Percentiles rank a stretch among this genome's conserved stretches.
Evolutionary conservation across 768 basidiomycete genomes (phyloP).

Genomic region (Tricholoma matsutake): DNA sequence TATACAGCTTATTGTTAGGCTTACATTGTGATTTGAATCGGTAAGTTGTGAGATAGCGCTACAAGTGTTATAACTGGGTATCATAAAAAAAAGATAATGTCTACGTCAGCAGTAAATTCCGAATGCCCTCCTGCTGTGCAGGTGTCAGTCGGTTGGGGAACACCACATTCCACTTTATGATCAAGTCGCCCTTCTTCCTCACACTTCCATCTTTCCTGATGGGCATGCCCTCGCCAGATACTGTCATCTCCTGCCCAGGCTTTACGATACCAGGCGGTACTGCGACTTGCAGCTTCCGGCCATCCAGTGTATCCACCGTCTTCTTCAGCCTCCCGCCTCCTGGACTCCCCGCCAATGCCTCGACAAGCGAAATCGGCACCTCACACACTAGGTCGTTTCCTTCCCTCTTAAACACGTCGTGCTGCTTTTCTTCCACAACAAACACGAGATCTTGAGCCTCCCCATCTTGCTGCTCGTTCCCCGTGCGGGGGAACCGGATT

Average conservation of each 20-base stretch:
- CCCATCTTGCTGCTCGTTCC: constrained; percentile 68
- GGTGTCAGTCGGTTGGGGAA: constrained; percentile 79
- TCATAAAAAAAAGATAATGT: neutral
- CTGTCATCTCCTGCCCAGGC: constrained; percentile 68
- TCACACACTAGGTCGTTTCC: constrained; percentile 74
- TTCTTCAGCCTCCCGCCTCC: constrained; percentile 36
- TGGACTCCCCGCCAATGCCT: constrained; percentile 66
- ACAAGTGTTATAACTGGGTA: neutral
- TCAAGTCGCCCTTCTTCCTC: constrained; percentile 78
- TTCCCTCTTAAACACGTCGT: constrained; percentile 69
- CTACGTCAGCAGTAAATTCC: constrained; percentile 42
- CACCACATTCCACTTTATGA: constrained; percentile 78
- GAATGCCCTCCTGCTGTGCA: constrained; percentile 76
- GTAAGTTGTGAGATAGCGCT: too few relatives aligned
- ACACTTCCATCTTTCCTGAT: constrained; percentile 73
- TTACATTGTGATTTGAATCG: neutral
- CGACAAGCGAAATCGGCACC: constrained; percentile 70
- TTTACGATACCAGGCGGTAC: constrained; percentile 69
- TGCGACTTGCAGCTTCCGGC: constrained; percentile 66
- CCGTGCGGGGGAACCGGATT: constrained; percentile 82
- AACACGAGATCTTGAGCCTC: constrained; percentile 92
- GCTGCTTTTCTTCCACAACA: constrained; percentile 93
- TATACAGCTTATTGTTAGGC: too few relatives aligned
- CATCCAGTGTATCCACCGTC: constrained; percentile 73
- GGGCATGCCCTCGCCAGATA: constrained; percentile 88